Conservation (phyloP, 1,284 basidiomycete species). For the Microbotryum intermedium region DNA sequence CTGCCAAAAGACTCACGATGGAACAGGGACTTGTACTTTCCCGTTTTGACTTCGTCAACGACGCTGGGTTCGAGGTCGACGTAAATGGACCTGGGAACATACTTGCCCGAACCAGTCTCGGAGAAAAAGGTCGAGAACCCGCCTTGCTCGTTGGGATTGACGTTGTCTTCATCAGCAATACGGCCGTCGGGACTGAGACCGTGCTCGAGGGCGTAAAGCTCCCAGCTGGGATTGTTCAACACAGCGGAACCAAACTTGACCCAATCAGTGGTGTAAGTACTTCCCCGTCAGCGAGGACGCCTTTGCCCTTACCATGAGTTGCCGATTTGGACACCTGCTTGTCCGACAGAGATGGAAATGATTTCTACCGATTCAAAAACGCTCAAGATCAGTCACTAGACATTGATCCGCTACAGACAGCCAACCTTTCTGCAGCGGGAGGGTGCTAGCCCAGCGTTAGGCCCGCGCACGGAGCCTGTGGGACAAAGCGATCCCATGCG, state of each 20-base stretch:
- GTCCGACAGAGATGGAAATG: conserved; percentile 88
- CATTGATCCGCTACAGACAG: no score
- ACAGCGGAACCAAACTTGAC: no score
- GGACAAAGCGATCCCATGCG: no score
- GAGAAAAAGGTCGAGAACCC: conserved; percentile 97
- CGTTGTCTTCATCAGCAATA: conserved; percentile 47
- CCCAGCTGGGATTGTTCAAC: conserved; percentile 15
- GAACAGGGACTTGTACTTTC: conserved; percentile 89
- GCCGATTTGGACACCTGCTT: conserved; percentile 74
- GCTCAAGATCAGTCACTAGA: no score
- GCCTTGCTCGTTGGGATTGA: conserved; percentile 48
- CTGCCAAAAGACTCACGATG: conserved; percentile 49
- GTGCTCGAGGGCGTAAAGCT: conserved; percentile 93
- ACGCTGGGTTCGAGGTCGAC: conserved; percentile 64
- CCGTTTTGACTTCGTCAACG: conserved; percentile 92
- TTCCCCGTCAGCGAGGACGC: conserved; percentile 1
- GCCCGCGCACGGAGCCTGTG: no score
- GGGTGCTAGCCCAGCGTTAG: no score
- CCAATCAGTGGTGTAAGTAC: neutral
- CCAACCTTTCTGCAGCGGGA: no score
- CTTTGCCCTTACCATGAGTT: neutral
- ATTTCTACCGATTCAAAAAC: conserved; percentile 45
- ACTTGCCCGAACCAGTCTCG: conserved; percentile 84
- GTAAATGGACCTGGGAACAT: conserved; percentile 96
- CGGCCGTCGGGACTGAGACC: conserved; percentile 94